phyloP scores from a whole-genome alignment of 192 early-diverging fungal species.

The Geranomyces michiganensis region DNA sequence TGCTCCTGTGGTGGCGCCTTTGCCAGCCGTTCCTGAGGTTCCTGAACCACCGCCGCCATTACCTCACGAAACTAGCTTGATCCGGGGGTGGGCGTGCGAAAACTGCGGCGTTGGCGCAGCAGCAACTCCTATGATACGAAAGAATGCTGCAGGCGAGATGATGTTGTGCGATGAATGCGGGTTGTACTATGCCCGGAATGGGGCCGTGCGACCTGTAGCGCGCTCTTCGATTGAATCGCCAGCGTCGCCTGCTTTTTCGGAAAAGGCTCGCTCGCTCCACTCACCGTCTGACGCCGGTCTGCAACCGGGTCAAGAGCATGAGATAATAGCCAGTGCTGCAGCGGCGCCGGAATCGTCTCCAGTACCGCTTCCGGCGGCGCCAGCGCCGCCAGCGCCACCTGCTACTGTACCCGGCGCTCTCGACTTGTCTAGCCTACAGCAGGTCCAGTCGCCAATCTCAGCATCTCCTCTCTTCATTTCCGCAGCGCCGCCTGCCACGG shows the following conservation, averaged over 20 bases:
- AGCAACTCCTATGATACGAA: conserved; percentile 35
- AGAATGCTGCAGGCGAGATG: conserved; percentile 34
- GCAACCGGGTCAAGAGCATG: too few relatives aligned
- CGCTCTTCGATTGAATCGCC: background rate
- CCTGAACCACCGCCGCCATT: background rate
- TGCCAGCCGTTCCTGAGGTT: background rate
- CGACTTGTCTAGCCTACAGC: too few relatives aligned
- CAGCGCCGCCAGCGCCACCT: too few relatives aligned
- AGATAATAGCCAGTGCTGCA: too few relatives aligned
- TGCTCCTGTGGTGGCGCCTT: background rate
- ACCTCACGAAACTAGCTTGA: background rate
- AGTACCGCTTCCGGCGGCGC: too few relatives aligned
- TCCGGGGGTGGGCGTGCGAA: conserved; percentile 30
- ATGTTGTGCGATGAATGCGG: conserved; percentile 47
- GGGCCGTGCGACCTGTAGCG: conserved; percentile 1
- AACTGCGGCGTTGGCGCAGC: conserved; percentile 33
- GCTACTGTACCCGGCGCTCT: too few relatives aligned
- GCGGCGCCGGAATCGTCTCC: too few relatives aligned
- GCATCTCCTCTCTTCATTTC: too few relatives aligned
- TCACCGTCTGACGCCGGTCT: too few relatives aligned
- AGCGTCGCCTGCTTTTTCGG: conserved; percentile 8
- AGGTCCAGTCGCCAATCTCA: too few relatives aligned
- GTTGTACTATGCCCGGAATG: conserved; percentile 13
- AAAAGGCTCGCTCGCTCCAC: too few relatives aligned
- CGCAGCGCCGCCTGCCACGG: too few relatives aligned